A percentile compares a stretch with the other conserved stretches of the same genome.
Evolutionary conservation across 2,329 filamentous ascomycete genomes (phyloP).

Genomic region (Diaporthe sp.): DNA sequence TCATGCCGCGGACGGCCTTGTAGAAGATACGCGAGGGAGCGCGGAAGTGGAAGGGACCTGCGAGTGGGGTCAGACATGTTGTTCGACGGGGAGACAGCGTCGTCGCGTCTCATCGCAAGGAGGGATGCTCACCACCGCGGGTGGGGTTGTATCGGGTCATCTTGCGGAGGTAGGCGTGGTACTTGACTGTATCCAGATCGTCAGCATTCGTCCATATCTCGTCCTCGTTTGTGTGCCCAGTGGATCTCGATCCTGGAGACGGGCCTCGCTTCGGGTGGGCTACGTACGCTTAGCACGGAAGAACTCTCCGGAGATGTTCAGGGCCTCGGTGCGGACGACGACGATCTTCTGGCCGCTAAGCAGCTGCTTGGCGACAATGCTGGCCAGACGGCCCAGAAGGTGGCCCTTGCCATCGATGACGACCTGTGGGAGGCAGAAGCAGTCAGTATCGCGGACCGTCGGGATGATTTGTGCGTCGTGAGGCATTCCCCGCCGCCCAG

Average conservation of each 20-base stretch:
- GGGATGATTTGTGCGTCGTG: slow-evolving; percentile 17
- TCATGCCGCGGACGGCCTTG: slow-evolving; percentile 99
- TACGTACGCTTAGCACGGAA: slow-evolving; percentile 99
- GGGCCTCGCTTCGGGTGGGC: slow-evolving; percentile 44
- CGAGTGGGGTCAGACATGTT: slow-evolving; percentile 60
- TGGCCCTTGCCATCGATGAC: slow-evolving; percentile 99
- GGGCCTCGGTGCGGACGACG: slow-evolving; percentile 96
- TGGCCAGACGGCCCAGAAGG: slow-evolving; percentile 98
- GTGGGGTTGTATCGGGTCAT: slow-evolving; percentile 99
- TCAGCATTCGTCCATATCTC: slow-evolving; percentile 58
- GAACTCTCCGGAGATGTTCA: slow-evolving; percentile 99
- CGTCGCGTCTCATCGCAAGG: slow-evolving; percentile 41
- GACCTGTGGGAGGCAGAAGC: slow-evolving; percentile 71
- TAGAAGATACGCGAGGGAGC: slow-evolving; percentile 99
- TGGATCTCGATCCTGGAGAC: not conserved
- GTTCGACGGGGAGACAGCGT: slow-evolving; percentile 49
- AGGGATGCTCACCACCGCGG: slow-evolving; percentile 82
- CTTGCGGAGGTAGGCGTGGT: slow-evolving; percentile 99
- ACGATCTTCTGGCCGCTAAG: slow-evolving; percentile 99
- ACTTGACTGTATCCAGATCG: slow-evolving; percentile 85
- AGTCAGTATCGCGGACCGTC: slow-evolving; percentile 34
- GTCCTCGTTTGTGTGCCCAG: not conserved
- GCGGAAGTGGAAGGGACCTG: slow-evolving; percentile 99
- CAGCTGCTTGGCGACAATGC: slow-evolving; percentile 98
- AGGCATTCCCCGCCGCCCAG: slow-evolving; percentile 12